phyloP scores from a whole-genome alignment of 768 basidiomycete species.

The Hortiboletus flavorubellus region DNA sequence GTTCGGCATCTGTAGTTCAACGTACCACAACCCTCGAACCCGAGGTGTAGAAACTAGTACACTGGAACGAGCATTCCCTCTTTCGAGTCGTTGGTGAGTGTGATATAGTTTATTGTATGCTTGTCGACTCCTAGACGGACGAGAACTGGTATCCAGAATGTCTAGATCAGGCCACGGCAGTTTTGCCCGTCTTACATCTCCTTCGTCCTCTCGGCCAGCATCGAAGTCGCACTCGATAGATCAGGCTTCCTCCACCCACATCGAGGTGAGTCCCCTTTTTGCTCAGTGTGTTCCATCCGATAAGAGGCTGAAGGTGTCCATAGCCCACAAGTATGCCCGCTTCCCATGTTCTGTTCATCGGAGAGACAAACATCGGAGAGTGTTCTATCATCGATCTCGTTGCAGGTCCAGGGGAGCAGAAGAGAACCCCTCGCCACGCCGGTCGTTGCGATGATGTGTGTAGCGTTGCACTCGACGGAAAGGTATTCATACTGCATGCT shows the following conservation, averaged over 20 bases:
- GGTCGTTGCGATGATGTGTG: conserved; percentile 1
- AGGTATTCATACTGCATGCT: conserved; percentile 12
- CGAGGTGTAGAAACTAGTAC: neutral
- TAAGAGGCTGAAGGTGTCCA: conserved; percentile 3
- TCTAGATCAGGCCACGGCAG: conserved; percentile 12
- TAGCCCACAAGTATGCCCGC: conserved; percentile 6
- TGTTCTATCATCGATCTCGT: conserved; percentile 20
- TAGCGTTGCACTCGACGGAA: conserved; percentile 14
- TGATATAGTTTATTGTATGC: neutral
- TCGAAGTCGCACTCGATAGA: conserved; percentile 13
- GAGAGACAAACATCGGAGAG: conserved; percentile 19
- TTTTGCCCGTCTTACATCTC: conserved; percentile 4
- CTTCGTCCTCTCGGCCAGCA: conserved; percentile 10
- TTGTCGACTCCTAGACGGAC: neutral
- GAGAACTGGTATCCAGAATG: conserved; percentile 14
- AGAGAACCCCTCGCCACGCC: neutral
- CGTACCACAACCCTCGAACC: conserved; percentile 1
- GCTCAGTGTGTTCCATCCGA: neutral
- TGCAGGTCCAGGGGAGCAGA: conserved; percentile 5
- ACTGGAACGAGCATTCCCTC: neutral
- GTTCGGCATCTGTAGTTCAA: neutral
- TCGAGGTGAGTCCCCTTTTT: conserved; percentile 12
- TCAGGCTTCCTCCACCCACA: neutral
- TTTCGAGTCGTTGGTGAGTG: conserved; percentile 9
- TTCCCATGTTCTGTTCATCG: conserved; percentile 20